phyloP scores from a whole-genome alignment of 768 basidiomycete species.

The Tricholoma flavovirens region DNA sequence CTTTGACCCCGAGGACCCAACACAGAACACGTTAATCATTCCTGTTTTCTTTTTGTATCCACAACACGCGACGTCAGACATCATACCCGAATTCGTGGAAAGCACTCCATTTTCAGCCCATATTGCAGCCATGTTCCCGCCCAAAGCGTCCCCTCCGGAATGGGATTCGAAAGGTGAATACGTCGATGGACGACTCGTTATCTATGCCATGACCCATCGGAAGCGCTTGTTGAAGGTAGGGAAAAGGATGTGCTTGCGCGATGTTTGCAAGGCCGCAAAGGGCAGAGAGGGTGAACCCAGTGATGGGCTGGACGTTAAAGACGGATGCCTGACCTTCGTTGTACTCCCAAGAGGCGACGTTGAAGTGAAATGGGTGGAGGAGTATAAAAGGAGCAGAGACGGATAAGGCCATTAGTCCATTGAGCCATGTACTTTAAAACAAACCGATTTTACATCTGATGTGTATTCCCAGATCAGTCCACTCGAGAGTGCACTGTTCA shows the following conservation, averaged over 20 bases:
- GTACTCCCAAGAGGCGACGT: conserved; percentile 71
- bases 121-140: conserved; percentile 79
- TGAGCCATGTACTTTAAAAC: background rate
- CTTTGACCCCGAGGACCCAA: conserved; percentile 61
- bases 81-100: conserved; percentile 82
- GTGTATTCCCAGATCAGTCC: too few relatives aligned
- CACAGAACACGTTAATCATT: conserved; percentile 58
- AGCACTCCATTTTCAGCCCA: conserved; percentile 77
- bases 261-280: conserved; percentile 63
- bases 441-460: background rate
- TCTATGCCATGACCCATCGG: conserved; percentile 78
- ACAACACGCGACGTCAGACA: conserved; percentile 81
- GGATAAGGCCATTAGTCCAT: background rate
- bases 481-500: too few relatives aligned
- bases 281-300: conserved; percentile 49
- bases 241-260: conserved; percentile 79
- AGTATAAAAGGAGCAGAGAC: conserved; percentile 63
- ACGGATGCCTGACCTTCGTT: conserved; percentile 75
- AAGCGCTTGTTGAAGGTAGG: conserved; percentile 86
- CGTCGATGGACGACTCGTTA: conserved; percentile 50
- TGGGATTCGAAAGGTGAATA: conserved; percentile 81
- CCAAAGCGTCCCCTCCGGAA: conserved; percentile 50
- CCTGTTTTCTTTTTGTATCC: conserved; percentile 95
- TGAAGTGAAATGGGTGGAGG: conserved; percentile 83
- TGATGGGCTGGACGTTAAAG: conserved; percentile 83